Evolutionary conservation across 164 flowering plant genomes (phyloP), one percentile per base, ranked within the genome.

Genomic region (Nymphaea thermarum): DNA sequence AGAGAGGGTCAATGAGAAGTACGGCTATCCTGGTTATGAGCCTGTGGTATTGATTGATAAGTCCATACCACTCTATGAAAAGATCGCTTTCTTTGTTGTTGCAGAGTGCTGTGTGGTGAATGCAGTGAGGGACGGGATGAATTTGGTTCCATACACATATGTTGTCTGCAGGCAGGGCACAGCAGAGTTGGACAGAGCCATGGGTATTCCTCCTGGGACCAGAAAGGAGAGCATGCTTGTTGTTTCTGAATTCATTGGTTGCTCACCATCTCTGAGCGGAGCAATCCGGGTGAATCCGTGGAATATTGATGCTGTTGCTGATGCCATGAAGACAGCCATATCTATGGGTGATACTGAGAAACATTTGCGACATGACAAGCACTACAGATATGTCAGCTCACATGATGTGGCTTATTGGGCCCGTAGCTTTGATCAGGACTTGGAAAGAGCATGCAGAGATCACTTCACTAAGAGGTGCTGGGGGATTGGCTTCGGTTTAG

Each of bases 111-210:
- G 75, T 59, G 45, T 72, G 25, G 75, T 72, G n/a, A 72, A 72
- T 68, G 75, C 75, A 8, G 71, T 72, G 67, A 72, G 75, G 67
- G 74, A 72, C 67, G 74, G 74, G 11, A 72, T 72, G 74, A 72
- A 72, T 57, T 72, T 72, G 57, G 75, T 72, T 36, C 71, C 75
- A 41, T 72, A 72, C 59, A 68, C 67, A 43, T 72, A 72, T 42
- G 44, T 60, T 15, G 75, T 72, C 11, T 72, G 75, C 68, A 68
- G 75, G 67, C 71, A 72, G 60, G 75, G 75, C 10, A 64, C 64
- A 25, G 66, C 6, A 18, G 11, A 62, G 63, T 18, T 68, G 53
- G 67, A 72, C 57, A 14, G 47, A 44, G 73, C 65, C 17, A 12
- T 62, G 17, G 61, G 62, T 16, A 67, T n/a, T 25, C 43, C 68